Percentiles rank a stretch among this genome's conserved stretches.
These are phyloP conservation scores for Phytophthora palmivora DNA, from an alignment of 352 stramenopile species.

Conservation along the genomic window DNA sequence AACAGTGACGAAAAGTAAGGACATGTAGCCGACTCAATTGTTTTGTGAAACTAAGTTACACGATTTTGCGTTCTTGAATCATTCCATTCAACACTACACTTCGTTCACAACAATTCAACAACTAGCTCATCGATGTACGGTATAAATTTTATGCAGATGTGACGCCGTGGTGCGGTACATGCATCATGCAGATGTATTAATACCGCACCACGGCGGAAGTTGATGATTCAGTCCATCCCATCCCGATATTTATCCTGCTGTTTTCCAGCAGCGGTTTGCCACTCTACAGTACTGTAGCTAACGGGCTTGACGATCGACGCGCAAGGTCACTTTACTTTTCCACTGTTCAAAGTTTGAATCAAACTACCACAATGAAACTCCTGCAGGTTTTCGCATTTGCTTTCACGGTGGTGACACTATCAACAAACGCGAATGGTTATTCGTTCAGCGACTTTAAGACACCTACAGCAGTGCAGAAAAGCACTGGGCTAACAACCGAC, in stretches of 20 bases:
- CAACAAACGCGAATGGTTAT: conserved; percentile 15
- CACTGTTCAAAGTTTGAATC: conserved; percentile 4
- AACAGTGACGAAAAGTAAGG: conserved; percentile 15
- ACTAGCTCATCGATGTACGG: neutral
- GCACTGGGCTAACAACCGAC: conserved; percentile 27
- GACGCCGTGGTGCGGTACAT: no score
- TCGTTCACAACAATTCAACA: neutral
- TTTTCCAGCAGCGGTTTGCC: conserved; percentile 19
- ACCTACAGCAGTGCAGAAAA: conserved; percentile 20
- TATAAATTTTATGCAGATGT: no score
- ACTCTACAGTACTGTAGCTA: no score
- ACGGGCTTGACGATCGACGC: conserved; percentile 5
- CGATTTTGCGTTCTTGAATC: conserved; percentile 12
- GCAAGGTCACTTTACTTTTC: conserved; percentile 13
- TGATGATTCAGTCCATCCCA: conserved; percentile 15
- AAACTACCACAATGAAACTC: conserved; percentile 25
- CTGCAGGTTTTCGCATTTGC: conserved; percentile 21
- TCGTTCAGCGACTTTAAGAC: conserved; percentile 19
- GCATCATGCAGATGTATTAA: no score
- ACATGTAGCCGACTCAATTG: neutral
- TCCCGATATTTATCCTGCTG: conserved; percentile 23
- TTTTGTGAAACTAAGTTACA: conserved; percentile 30
- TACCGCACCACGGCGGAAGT: neutral
- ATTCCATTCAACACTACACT: no score
- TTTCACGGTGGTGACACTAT: conserved; percentile 3